phyloP scores from a whole-genome alignment of 495 filamentous ascomycete genomes.

The Aspergillus sclerotiicarbonarius region DNA sequence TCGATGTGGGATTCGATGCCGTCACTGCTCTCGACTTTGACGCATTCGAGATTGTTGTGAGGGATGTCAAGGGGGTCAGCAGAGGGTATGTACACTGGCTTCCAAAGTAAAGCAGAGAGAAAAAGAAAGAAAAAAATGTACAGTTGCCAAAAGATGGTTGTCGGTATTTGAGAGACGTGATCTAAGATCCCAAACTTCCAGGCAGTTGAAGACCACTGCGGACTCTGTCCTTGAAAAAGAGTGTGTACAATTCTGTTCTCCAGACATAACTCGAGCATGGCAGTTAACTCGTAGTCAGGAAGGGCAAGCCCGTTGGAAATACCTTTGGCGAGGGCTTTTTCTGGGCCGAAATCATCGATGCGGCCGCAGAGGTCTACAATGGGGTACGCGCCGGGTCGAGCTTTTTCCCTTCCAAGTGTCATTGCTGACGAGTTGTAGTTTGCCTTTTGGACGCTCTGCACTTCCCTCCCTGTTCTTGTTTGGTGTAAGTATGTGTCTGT shows the following conservation, averaged over 20 bases:
- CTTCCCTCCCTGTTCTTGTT: conserved; percentile 78
- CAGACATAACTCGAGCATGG: conserved; percentile 14
- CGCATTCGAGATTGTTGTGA: conserved; percentile 82
- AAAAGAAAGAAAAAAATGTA: conserved; percentile 52
- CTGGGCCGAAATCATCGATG: conserved; percentile 72
- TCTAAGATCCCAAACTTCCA: conserved; percentile 48
- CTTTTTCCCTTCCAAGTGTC: background rate
- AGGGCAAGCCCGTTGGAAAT: conserved; percentile 68
- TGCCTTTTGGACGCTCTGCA: conserved; percentile 93
- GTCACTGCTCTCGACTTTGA: conserved; percentile 95
- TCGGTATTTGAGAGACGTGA: conserved; percentile 37
- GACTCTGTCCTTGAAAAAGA: conserved; percentile 85
- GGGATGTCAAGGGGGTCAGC: conserved; percentile 83
- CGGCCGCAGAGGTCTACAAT: conserved; percentile 86
- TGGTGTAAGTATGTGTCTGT: conserved; percentile 73
- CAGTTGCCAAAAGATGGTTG: conserved; percentile 37
- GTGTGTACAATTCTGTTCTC: conserved; percentile 52
- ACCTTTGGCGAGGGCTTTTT: conserved; percentile 72
- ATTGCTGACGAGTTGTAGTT: conserved; percentile 55
- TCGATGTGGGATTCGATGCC: conserved; percentile 96
- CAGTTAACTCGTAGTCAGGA: conserved; percentile 58
- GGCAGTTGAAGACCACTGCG: conserved; percentile 59
- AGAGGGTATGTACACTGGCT: conserved; percentile 99
- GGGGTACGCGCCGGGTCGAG: conserved; percentile 56
- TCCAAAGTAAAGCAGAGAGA: conserved; percentile 68